These are phyloP conservation scores for Penicillium maclennaniae DNA, from an alignment of 495 filamentous ascomycete genomes.

Conservation along the genomic window DNA sequence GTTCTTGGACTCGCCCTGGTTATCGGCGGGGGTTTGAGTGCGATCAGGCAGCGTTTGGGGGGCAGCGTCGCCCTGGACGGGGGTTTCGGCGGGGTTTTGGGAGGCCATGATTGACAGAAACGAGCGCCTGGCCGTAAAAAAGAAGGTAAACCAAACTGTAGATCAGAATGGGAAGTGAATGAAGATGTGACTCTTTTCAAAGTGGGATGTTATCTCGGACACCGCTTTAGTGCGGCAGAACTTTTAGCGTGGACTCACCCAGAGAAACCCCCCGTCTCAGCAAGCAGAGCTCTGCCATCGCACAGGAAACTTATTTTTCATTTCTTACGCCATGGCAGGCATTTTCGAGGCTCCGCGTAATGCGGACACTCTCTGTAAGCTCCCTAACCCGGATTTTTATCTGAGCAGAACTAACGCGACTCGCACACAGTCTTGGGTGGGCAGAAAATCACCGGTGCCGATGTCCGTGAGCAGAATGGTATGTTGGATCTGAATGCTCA, in stretches of 20 bases:
- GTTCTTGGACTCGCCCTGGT: conserved; percentile 60
- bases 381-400: background rate
- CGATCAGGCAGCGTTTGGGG: conserved; percentile 40
- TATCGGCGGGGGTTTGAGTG: conserved; percentile 41
- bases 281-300: conserved; percentile 35
- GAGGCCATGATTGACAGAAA: conserved; percentile 34
- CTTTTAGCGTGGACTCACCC: conserved; percentile 39
- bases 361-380: conserved; percentile 76
- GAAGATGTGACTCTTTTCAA: conserved; percentile 24
- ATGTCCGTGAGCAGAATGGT: conserved; percentile 96
- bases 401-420: conserved; percentile 24
- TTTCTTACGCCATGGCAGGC: conserved; percentile 62
- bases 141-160: conserved; percentile 13
- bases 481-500: conserved; percentile 25
- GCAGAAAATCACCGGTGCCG: conserved; percentile 88
- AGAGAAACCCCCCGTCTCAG: conserved; percentile 23
- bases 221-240: conserved; percentile 46
- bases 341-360: conserved; percentile 88
- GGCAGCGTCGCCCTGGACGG: conserved; percentile 25
- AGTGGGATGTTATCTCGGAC: conserved; percentile 44
- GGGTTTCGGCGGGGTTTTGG: conserved; percentile 31
- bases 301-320: conserved; percentile 22
- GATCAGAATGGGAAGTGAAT: conserved; percentile 16
- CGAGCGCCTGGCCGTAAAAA: conserved; percentile 22
- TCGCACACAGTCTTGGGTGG: conserved; percentile 73